Percentiles rank a stretch among this genome's conserved stretches.
phyloP scores from a whole-genome alignment of 2,329 filamentous ascomycete species.

The Cercospora citrullina region DNA sequence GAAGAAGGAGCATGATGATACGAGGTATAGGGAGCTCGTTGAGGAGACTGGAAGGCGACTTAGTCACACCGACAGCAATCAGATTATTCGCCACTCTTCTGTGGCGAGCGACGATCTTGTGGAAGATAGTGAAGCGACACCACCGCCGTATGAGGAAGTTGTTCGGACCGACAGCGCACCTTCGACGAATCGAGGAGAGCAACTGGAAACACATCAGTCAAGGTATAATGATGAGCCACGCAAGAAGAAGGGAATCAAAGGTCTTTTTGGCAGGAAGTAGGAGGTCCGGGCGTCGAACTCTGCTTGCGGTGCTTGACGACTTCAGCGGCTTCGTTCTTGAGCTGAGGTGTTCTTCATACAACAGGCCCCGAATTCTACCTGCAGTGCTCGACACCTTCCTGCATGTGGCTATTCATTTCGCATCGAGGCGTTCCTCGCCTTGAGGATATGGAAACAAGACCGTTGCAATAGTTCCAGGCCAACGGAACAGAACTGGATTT shows the following conservation, averaged over 20 bases:
- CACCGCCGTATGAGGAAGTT: not conserved
- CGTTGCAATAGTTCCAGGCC: not conserved
- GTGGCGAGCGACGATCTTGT: conserved; percentile 6
- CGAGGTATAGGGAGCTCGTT: conserved; percentile 29
- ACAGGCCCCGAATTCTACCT: no score
- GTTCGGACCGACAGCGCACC: not conserved
- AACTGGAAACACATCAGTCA: not conserved
- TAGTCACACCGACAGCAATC: conserved; percentile 14
- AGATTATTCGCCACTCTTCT: not conserved
- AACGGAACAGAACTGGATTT: not conserved
- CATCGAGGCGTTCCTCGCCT: not conserved
- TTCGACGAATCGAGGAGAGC: not conserved
- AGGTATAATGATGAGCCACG: not conserved
- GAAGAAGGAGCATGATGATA: conserved; percentile 28
- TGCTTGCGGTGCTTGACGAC: no score
- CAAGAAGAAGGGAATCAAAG: not conserved
- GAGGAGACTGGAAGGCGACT: conserved; percentile 29
- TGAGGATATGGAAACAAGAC: not conserved
- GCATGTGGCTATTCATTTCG: not conserved
- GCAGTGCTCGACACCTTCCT: not conserved
- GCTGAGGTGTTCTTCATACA: no score
- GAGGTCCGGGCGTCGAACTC: not conserved
- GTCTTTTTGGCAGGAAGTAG: not conserved
- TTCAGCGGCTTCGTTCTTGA: no score
- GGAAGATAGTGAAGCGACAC: not conserved